phyloP scores from a whole-genome alignment of 371 early-diverging fungal genomes.

The Syncephalastrum contaminatum region DNA sequence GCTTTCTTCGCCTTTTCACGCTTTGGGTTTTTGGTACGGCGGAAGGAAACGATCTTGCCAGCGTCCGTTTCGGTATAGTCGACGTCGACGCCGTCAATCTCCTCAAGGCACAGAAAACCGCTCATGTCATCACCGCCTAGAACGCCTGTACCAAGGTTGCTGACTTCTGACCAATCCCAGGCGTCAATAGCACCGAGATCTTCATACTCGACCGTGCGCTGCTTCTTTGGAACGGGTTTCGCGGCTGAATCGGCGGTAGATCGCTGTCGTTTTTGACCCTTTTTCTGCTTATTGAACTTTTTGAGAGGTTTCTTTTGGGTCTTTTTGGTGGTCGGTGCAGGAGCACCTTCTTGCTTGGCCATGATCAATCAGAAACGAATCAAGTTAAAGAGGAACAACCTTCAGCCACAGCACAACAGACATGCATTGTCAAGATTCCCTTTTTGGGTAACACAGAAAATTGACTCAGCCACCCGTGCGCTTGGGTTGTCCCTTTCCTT shows the following conservation, averaged over 20 bases:
- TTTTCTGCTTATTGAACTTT: too few relatives aligned
- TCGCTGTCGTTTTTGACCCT: slow-evolving; percentile 2
- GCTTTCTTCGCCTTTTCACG: slow-evolving; percentile 38
- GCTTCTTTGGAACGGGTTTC: slow-evolving; percentile 8
- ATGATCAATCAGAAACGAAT: too few relatives aligned
- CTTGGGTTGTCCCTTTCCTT: too few relatives aligned
- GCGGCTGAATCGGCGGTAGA: not conserved
- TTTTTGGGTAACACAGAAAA: too few relatives aligned
- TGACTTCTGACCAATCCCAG: slow-evolving; percentile 67
- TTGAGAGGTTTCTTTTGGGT: too few relatives aligned
- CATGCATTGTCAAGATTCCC: too few relatives aligned
- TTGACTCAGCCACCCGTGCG: too few relatives aligned
- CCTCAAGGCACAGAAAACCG: slow-evolving; percentile 86
- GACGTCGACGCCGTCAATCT: slow-evolving; percentile 82
- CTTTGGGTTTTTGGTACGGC: slow-evolving; percentile 49
- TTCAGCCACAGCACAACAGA: too few relatives aligned
- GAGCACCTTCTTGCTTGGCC: too few relatives aligned
- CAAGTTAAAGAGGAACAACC: too few relatives aligned
- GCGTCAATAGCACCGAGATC: slow-evolving; percentile 40
- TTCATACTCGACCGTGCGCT: slow-evolving; percentile 27
- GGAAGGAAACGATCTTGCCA: slow-evolving; percentile 51
- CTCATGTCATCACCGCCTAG: slow-evolving; percentile 58
- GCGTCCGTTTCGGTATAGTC: slow-evolving; percentile 62
- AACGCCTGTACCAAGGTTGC: slow-evolving; percentile 39
- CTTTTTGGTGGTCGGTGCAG: too few relatives aligned